phyloP scores from a whole-genome alignment of 2,329 filamentous ascomycete genomes.

The Domatiomyces catenatus region DNA sequence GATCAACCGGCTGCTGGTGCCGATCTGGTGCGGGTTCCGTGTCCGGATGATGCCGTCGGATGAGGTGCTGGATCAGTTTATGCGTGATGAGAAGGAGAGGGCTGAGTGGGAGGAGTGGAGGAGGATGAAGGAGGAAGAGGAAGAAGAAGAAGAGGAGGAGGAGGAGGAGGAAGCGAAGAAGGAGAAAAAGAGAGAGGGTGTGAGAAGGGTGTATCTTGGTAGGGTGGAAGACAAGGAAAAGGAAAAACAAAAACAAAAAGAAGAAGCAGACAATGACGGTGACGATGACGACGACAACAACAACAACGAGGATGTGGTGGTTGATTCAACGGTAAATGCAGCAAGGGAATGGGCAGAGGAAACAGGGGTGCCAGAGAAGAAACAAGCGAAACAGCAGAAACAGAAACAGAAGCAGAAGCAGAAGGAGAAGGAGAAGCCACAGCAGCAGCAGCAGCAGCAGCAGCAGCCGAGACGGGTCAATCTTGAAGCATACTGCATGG shows the following conservation, averaged over 20 bases:
- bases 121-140: not conserved
- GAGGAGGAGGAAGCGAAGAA: not conserved
- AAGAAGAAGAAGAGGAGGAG: not conserved
- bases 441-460: not conserved
- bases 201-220: no score
- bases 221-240: no score
- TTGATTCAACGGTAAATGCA: not conserved
- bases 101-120: not conserved
- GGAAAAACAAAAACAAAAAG: no score
- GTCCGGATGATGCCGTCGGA: conserved; percentile 14
- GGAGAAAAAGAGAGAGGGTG: no score
- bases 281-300: no score
- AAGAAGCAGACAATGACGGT: no score
- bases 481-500: not conserved
- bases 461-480: not conserved
- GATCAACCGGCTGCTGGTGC: conserved; percentile 16
- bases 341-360: no score
- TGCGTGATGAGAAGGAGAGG: conserved; percentile 5
- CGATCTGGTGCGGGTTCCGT: conserved; percentile 16
- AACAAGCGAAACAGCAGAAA: no score
- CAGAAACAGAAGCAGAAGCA: not conserved
- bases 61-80: conserved; percentile 10
- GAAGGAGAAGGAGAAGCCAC: not conserved
- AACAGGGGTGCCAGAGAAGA: no score
- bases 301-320: not conserved